These are phyloP conservation scores for Phragmites australis DNA, from an alignment of 176 grass and related monocot species.

Conservation along the genomic window DNA sequence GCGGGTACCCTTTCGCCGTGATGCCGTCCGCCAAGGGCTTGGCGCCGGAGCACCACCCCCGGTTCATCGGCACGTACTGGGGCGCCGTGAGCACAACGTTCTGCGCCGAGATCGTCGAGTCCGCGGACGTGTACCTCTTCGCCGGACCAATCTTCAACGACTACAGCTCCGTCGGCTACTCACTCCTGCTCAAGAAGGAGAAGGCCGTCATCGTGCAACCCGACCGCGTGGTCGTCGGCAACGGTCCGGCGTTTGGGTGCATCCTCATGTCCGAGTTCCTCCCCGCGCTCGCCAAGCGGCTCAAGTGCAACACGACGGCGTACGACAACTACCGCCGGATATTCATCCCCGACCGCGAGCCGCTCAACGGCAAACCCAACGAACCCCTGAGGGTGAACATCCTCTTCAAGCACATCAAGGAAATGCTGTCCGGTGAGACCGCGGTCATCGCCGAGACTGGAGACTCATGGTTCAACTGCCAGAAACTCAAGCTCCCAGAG, in stretches of 20 bases:
- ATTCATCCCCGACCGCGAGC: slow-evolving; percentile 51
- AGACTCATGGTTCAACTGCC: slow-evolving; percentile 77
- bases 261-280: slow-evolving; percentile 75
- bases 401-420: slow-evolving; percentile 72
- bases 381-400: slow-evolving; percentile 62
- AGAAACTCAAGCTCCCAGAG: slow-evolving; percentile 65
- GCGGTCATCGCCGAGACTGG: slow-evolving; percentile 71
- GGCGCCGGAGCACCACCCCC: slow-evolving; percentile 66
- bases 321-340: slow-evolving; percentile 64
- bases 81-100: slow-evolving; percentile 67
- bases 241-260: slow-evolving; percentile 64
- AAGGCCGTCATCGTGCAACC: slow-evolving; percentile 83
- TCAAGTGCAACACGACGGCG: slow-evolving; percentile 52
- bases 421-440: slow-evolving; percentile 47
- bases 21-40: slow-evolving; percentile 78
- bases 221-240: slow-evolving; percentile 65
- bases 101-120: slow-evolving; percentile 85
- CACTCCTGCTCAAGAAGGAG: slow-evolving; percentile 72
- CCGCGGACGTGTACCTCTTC: slow-evolving; percentile 74
- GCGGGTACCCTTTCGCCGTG: slow-evolving; percentile 63
- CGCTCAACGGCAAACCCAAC: slow-evolving; percentile 40
- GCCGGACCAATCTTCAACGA: slow-evolving; percentile 78
- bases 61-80: slow-evolving; percentile 92
- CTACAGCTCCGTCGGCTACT: slow-evolving; percentile 86
- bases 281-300: slow-evolving; percentile 41